These are phyloP conservation scores for Spergularia marina DNA, from an alignment of 148 eudicot species.

Conservation along the genomic window DNA sequence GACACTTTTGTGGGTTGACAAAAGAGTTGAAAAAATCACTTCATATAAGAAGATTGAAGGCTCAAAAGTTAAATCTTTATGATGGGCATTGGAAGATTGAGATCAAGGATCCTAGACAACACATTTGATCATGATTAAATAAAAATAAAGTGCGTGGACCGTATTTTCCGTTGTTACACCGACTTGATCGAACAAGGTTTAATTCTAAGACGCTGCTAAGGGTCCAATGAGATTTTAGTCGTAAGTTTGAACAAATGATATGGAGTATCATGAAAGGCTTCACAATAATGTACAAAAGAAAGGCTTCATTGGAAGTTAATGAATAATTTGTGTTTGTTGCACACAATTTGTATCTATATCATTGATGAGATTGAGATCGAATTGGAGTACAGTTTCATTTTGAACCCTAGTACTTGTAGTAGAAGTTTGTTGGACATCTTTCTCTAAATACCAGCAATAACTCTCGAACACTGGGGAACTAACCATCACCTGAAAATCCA, in stretches of 20 bases:
- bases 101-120: slow-evolving; percentile 54
- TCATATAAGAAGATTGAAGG: slow-evolving; percentile 36
- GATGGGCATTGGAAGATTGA: slow-evolving; percentile 68
- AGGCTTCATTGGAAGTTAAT: not conserved
- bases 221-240: no score
- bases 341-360: not conserved
- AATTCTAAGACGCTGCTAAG: no score
- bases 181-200: no score
- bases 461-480: slow-evolving; percentile 74
- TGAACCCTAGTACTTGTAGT: not conserved
- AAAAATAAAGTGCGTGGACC: not conserved
- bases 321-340: not conserved
- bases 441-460: slow-evolving; percentile 80
- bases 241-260: no score
- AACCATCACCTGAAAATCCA: slow-evolving; percentile 66
- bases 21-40: slow-evolving; percentile 33
- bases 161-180: no score
- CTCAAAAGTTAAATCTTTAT: slow-evolving; percentile 27
- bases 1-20: slow-evolving; percentile 37
- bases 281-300: no score
- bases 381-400: not conserved
- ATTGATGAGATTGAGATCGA: slow-evolving; percentile 16
- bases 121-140: no score
- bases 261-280: no score
- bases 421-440: slow-evolving; percentile 31